A percentile compares a stretch with the other conserved stretches of the same genome.
phyloP scores from a whole-genome alignment of 2,329 filamentous ascomycete genomes.

The Exophiala aquamarina region DNA sequence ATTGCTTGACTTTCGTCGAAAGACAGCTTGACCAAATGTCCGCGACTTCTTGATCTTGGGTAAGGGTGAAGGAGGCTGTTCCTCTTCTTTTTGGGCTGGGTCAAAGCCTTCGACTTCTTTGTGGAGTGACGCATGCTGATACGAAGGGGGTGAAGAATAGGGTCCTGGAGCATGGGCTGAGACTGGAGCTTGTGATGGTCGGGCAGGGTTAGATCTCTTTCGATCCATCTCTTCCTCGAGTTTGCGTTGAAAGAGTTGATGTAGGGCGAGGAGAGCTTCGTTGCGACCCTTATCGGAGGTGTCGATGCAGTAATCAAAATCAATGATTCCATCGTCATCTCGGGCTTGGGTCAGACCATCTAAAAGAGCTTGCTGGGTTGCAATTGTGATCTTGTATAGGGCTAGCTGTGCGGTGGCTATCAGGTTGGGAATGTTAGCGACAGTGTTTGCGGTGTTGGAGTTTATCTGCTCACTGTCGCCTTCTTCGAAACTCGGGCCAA shows the following conservation, averaged over 20 bases:
- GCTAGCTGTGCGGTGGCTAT: constrained; percentile 13
- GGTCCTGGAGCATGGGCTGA: background rate
- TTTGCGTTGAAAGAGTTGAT: constrained; percentile 11
- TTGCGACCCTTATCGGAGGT: constrained; percentile 9
- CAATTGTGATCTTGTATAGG: constrained; percentile 12
- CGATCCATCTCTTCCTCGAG: constrained; percentile 13
- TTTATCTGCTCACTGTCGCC: constrained; percentile 9
- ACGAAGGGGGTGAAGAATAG: background rate
- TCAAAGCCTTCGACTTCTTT: too few species aligned
- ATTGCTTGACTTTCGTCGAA: constrained; percentile 7
- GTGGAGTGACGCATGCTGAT: background rate
- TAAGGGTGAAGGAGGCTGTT: too few species aligned
- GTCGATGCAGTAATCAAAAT: constrained; percentile 17
- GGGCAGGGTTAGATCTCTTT: constrained; percentile 4
- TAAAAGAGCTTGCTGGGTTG: constrained; percentile 16
- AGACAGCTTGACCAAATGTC: constrained; percentile 1
- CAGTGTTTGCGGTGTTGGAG: background rate
- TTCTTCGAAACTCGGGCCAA: constrained; percentile 14
- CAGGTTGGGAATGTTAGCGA: background rate
- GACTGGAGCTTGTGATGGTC: background rate
- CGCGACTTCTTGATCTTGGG: constrained; percentile 7
- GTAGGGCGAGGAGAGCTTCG: constrained; percentile 10
- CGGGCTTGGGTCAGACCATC: constrained; percentile 10
- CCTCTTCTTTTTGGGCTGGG: too few species aligned
- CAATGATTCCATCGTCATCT: constrained; percentile 16